Evolutionary conservation across 495 filamentous ascomycete species (phyloP).

Genomic region (Lentithecium fluviatile): DNA sequence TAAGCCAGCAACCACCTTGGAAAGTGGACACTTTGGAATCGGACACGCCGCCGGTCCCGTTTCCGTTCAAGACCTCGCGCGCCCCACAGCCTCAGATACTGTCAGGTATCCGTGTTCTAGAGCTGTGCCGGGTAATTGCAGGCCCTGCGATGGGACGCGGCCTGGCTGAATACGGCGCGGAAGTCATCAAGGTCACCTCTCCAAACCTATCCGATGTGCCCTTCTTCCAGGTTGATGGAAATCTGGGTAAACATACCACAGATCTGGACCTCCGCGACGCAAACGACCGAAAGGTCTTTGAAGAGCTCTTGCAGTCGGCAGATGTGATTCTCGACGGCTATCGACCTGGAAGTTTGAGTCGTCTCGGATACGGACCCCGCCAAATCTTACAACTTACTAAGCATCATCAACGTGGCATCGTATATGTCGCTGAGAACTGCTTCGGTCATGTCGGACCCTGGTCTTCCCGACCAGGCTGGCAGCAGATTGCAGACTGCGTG

Average conservation of each 20-base stretch:
- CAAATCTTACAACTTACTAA: slow-evolving; percentile 28
- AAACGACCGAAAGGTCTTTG: slow-evolving; percentile 56
- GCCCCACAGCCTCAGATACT: slow-evolving; percentile 32
- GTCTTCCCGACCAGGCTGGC: slow-evolving; percentile 31
- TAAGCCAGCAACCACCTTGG: slow-evolving; percentile 54
- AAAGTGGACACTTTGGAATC: slow-evolving; percentile 51
- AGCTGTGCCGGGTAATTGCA: slow-evolving; percentile 47
- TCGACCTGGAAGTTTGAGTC: slow-evolving; percentile 25
- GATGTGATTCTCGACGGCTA: slow-evolving; percentile 48
- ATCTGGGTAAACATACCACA: slow-evolving; percentile 64
- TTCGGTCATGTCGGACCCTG: slow-evolving; percentile 35
- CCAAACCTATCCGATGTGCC: slow-evolving; percentile 68
- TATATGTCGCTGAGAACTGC: slow-evolving; percentile 37
- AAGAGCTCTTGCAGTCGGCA: slow-evolving; percentile 58
- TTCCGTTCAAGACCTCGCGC: slow-evolving; percentile 39
- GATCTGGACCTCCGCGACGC: slow-evolving; percentile 60
- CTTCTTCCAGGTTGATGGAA: slow-evolving; percentile 78
- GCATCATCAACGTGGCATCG: slow-evolving; percentile 29
- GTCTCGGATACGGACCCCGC: slow-evolving; percentile 31
- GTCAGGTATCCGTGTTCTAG: slow-evolving; percentile 29
- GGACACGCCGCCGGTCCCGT: slow-evolving; percentile 54
- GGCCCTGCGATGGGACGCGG: slow-evolving; percentile 39
- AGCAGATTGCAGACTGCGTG: slow-evolving; percentile 46
- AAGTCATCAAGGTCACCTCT: slow-evolving; percentile 69
- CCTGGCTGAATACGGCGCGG: slow-evolving; percentile 33